These are phyloP conservation scores for Ustilago loliicola DNA, from an alignment of 1,284 basidiomycete species.

Conservation along the genomic window DNA sequence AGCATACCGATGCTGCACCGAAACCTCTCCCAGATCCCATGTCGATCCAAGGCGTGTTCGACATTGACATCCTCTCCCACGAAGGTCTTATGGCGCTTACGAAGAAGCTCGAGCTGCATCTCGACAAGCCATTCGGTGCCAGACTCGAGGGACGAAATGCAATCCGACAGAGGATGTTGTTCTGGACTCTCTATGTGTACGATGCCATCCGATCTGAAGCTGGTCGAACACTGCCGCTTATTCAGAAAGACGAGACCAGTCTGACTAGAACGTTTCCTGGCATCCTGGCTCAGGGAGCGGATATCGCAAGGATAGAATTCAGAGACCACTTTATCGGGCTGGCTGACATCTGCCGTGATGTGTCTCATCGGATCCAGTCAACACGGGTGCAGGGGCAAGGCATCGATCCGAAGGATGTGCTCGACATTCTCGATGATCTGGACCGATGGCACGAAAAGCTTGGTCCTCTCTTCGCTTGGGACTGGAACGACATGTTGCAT, in stretches of 20 bases:
- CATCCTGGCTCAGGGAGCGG: background rate
- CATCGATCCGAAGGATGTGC: slow-evolving; percentile 23
- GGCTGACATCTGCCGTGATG: slow-evolving; percentile 27
- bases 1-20: slow-evolving; percentile 20
- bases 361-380: slow-evolving; percentile 19
- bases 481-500: slow-evolving; percentile 48
- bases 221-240: slow-evolving; percentile 26
- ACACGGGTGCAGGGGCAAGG: slow-evolving; percentile 18
- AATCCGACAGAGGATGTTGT: slow-evolving; percentile 32
- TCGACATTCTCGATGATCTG: slow-evolving; percentile 27
- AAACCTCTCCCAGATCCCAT: slow-evolving; percentile 31
- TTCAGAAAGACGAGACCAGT: slow-evolving; percentile 28
- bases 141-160: slow-evolving; percentile 33
- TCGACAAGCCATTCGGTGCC: slow-evolving; percentile 30
- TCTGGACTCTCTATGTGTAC: slow-evolving; percentile 47
- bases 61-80: slow-evolving; percentile 33
- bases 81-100: slow-evolving; percentile 36
- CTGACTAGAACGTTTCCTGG: slow-evolving; percentile 5
- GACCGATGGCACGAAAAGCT: slow-evolving; percentile 26
- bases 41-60: slow-evolving; percentile 32
- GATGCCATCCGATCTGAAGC: slow-evolving; percentile 46
- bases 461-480: slow-evolving; percentile 23
- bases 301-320: slow-evolving; percentile 12
- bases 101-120: slow-evolving; percentile 43
- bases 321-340: slow-evolving; percentile 32